A percentile compares a stretch with the other conserved stretches of the same genome.
Conservation (phyloP, 306 rosid genomes). For the Vigna unguiculata region DNA sequence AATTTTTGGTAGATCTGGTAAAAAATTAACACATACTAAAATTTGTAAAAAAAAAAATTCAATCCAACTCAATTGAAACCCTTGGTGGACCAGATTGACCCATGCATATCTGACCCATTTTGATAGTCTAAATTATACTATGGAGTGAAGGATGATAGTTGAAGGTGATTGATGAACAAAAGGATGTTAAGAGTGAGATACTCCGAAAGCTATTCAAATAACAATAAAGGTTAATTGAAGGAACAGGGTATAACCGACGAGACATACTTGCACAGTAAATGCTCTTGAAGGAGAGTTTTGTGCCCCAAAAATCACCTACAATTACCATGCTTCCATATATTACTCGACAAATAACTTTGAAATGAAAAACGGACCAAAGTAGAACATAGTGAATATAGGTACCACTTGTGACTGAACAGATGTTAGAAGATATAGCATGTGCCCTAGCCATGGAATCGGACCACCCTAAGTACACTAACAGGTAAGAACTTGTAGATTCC, state of each 20-base stretch:
- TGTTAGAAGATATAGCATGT: background rate
- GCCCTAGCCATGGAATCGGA: background rate
- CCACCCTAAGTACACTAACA: background rate
- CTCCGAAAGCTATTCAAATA: too few relatives aligned
- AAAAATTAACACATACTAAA: too few relatives aligned
- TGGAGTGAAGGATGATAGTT: too few relatives aligned
- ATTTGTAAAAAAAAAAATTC: too few relatives aligned
- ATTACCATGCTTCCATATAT: background rate
- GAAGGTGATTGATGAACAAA: too few relatives aligned
- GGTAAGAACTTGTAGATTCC: background rate
- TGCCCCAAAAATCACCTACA: slow-evolving; percentile 55
- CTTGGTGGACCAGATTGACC: too few relatives aligned
- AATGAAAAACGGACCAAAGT: background rate
- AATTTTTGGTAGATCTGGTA: too few relatives aligned
- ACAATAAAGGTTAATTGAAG: too few relatives aligned
- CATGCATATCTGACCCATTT: too few relatives aligned
- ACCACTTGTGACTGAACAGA: background rate
- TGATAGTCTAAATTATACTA: too few relatives aligned
- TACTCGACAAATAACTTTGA: background rate
- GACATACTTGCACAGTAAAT: slow-evolving; percentile 33
- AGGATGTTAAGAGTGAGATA: too few relatives aligned
- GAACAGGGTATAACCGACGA: background rate
- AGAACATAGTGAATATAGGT: background rate
- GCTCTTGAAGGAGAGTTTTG: slow-evolving; percentile 8
- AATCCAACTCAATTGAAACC: too few relatives aligned